Base-by-base conservation (phyloP, 805 yeast species). In the Metschnikowia koreensis region DNA sequence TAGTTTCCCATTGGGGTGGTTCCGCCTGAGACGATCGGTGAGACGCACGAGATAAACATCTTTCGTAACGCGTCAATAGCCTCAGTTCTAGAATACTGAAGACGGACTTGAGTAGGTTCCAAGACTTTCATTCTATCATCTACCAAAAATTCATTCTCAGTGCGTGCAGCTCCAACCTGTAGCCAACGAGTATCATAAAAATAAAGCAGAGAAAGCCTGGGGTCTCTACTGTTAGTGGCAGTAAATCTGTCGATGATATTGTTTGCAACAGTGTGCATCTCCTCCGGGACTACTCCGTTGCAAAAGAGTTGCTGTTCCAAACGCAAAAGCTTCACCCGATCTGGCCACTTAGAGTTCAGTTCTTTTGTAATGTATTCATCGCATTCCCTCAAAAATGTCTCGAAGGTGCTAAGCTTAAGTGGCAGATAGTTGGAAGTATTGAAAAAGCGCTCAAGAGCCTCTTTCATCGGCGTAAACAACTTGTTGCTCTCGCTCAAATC, bases 121-220 rank as follows among this genome's bases (percentile, higher is more conserved):
- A 26, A 13, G 37, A 2, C n/a, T 17, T 17, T 40, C 12, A 26
- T 10, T 15, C 4, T n/a, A 26, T 5, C n/a, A 10, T 22, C 38
- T n/a, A 7, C 33, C 37, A 17, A 4, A 6, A 26, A 27, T 12
- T 9, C 12, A n/a, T 28, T 9, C 7, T 29, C 48, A 13, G 38
- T 16, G 22, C 51, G 44, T 42, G 58, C 57, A 13, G 67, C 53
- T n/a, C 75, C 72, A 42, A 57, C 67, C 59, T 77, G 75, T 15
- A 88, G 70, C 96, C 96, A 88, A 28, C 75, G 73, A 1, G 83
- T 82, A 58, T 86, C 83, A 60, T 84, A 81, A 55, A 84, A 82
- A 60, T 80, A 86, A 28, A 90, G 59, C 7, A 77, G 80, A 1
- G 85, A 75, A 1, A 79, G 68, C 55, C 81, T 77, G 27, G 78